A percentile compares a stretch with the other conserved stretches of the same genome.
Evolutionary conservation across 2,329 filamentous ascomycete species (phyloP).

Genomic region (Phyllosticta citribraziliensis): DNA sequence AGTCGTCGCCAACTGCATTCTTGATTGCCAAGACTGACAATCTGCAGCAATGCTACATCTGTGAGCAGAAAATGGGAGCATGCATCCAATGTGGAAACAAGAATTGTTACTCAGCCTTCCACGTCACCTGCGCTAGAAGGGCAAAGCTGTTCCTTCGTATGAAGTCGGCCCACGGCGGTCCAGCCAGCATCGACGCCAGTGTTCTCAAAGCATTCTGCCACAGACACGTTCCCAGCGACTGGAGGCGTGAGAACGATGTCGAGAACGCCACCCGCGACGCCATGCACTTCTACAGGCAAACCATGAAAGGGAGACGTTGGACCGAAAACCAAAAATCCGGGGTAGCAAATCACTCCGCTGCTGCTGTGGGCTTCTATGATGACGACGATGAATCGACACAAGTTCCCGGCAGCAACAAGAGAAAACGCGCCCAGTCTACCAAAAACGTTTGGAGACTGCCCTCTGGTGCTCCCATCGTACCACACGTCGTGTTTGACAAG

Average conservation of each 20-base stretch:
- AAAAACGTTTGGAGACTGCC: conserved; percentile 84
- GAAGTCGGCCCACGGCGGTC: conserved; percentile 79
- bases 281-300: conserved; percentile 78
- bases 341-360: not conserved
- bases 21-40: not conserved
- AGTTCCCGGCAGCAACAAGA: conserved; percentile 42
- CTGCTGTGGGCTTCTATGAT: conserved; percentile 37
- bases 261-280: conserved; percentile 71
- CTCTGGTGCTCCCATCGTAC: conserved; percentile 89
- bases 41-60: conserved; percentile 73
- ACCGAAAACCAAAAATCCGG: conserved; percentile 81
- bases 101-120: conserved; percentile 92
- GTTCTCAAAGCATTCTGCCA: conserved; percentile 92
- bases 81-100: conserved; percentile 99
- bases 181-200: conserved; percentile 69
- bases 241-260: conserved; percentile 77
- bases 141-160: conserved; percentile 87
- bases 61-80: conserved; percentile 92
- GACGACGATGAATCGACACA: conserved; percentile 40
- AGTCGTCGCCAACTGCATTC: conserved; percentile 12
- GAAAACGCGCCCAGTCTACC: conserved; percentile 41
- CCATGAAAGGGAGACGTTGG: conserved; percentile 85
- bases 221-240: conserved; percentile 84
- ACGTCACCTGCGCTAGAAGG: conserved; percentile 87
- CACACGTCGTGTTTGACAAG: conserved; percentile 74